Conservation (phyloP, 2,329 filamentous ascomycete species). For the Penicillium sp. region DNA sequence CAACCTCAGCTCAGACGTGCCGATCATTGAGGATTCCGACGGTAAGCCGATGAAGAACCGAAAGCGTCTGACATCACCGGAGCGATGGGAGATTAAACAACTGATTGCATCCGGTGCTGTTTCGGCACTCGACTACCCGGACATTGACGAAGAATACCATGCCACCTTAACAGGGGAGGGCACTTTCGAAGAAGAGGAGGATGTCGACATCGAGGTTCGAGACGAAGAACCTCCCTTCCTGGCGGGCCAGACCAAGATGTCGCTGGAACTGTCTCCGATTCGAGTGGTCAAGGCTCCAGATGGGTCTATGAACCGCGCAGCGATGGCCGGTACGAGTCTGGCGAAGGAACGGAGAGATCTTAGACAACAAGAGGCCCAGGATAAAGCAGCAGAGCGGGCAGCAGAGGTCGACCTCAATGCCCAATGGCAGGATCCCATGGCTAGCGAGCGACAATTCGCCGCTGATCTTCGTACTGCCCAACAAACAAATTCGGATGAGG, state of each 20-base stretch:
- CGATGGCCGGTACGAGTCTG: conserved; percentile 87
- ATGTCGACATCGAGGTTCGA: conserved; percentile 94
- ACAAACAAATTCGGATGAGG: conserved; percentile 63
- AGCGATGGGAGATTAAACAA: conserved; percentile 96
- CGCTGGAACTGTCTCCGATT: conserved; percentile 91
- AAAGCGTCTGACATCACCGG: conserved; percentile 94
- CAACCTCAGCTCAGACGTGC: conserved; percentile 58
- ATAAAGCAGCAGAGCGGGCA: conserved; percentile 73
- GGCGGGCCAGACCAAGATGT: conserved; percentile 94
- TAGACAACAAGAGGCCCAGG: conserved; percentile 84
- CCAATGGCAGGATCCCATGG: conserved; percentile 98
- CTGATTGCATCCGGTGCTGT: conserved; percentile 93
- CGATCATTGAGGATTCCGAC: conserved; percentile 67
- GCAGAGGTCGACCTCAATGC: conserved; percentile 81
- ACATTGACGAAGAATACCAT: conserved; percentile 92
- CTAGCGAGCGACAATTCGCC: conserved; percentile 86
- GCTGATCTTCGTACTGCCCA: conserved; percentile 77
- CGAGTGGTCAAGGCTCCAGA: conserved; percentile 96
- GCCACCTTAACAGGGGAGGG: conserved; percentile 84
- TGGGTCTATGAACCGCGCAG: conserved; percentile 95
- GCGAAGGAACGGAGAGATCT: conserved; percentile 90
- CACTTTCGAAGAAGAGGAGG: conserved; percentile 90
- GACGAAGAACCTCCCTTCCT: conserved; percentile 97
- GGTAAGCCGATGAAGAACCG: conserved; percentile 66
- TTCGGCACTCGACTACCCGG: conserved; percentile 91